Evolutionary conservation across 495 filamentous ascomycete genomes (phyloP), one percentile per base, ranked within the genome.

Genomic region (Aspergillus taichungensis): DNA sequence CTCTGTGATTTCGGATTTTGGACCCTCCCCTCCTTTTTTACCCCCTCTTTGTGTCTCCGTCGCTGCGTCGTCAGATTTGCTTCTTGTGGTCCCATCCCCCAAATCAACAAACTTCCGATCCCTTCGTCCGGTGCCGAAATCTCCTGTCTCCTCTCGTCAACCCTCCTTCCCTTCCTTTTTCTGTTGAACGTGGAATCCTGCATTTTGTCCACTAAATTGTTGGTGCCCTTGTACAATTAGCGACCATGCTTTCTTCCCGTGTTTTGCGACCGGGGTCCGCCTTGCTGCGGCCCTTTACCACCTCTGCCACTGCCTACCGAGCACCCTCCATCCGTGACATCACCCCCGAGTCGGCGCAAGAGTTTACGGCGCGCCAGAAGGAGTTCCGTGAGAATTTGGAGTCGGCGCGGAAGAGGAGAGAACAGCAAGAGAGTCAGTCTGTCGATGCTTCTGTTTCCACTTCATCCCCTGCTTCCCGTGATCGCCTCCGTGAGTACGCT

Each of bases 281-380:
- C 45, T 62, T 80, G 47, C 53, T 75, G 34, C 77, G 85, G 37
- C 64, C 79, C 29, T 80, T 91, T 60, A 72, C 72, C 49, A 77
- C 78, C 35, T 77, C 82, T 34, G 57, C 72, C 32, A 45, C 68
- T 45, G 56, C 66, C 51, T 71, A 74, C 50, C 75, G 76, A 42
- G 66, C 83, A 37, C 92, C 94, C n/a, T 80, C 83, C 27, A 74
- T 98, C 14, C 82, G 85, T 55, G 88, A 97, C 68, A 79, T 98
- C 62, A 80, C 80, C 12, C 76, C 81, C 32, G 73, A 82, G 40
- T 76, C 78, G 36, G 82, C 81, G 34, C 70, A 79, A 30, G 69
- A 75, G 30, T 98, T 95, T 76, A 84, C 84, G 59, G 70, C 76
- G 35, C 80, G 80, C 52, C 90, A 94, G 70, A 82, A 82, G 58